These are phyloP conservation scores for Mycena chlorophos DNA, from an alignment of 768 basidiomycete species.

Conservation along the genomic window DNA sequence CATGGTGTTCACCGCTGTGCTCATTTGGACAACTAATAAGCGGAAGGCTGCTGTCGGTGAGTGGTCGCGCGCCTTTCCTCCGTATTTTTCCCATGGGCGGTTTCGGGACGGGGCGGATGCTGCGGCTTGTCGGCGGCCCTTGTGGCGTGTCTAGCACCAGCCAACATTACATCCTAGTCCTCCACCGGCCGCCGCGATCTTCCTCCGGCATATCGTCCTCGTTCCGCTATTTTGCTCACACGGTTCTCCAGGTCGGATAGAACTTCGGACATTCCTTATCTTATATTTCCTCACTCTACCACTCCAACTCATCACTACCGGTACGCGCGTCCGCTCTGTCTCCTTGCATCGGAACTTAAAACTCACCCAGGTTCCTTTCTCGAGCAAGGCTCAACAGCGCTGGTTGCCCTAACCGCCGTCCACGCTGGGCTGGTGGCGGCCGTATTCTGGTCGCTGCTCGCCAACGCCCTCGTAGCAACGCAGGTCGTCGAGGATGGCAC, in stretches of 20 bases:
- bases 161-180: no score
- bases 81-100: neutral
- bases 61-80: conserved; percentile 31
- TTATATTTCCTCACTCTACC: conserved; percentile 72
- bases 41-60: conserved; percentile 87
- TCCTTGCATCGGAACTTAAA: neutral
- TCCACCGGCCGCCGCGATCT: no score
- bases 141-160: no score
- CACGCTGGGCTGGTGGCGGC: conserved; percentile 78
- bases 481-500: conserved; percentile 94
- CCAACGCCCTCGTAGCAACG: conserved; percentile 76
- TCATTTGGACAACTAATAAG: conserved; percentile 59
- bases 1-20: conserved; percentile 54
- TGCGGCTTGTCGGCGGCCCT: no score
- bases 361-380: conserved; percentile 58
- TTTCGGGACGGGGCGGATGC: no score
- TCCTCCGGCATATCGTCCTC: neutral
- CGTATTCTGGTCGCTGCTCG: conserved; percentile 78
- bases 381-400: conserved; percentile 68
- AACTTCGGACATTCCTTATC: conserved; percentile 65
- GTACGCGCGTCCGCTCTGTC: conserved; percentile 5
- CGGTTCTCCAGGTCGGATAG: conserved; percentile 55
- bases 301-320: conserved; percentile 76
- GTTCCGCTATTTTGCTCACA: conserved; percentile 1
- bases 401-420: conserved; percentile 71